Evolutionary conservation across 2,329 filamentous ascomycete genomes (phyloP).

Genomic region (Ilyonectria robusta): DNA sequence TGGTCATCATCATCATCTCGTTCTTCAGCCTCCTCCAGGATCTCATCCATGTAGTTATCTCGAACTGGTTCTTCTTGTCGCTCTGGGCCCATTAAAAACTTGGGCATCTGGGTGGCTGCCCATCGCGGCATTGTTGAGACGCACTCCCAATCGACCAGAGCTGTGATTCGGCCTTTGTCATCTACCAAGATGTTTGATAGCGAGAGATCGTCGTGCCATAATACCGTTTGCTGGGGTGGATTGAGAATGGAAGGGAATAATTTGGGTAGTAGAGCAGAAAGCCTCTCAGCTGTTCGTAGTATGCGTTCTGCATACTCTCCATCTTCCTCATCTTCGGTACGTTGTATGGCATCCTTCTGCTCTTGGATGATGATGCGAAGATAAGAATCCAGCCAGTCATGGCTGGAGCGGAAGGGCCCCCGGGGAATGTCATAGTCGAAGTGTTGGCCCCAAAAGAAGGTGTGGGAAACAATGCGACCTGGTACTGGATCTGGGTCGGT

Average conservation of each 20-base stretch:
- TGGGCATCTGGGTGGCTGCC: conserved; percentile 51
- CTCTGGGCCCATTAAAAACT: conserved; percentile 50
- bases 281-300: conserved; percentile 43
- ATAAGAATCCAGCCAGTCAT: conserved; percentile 55
- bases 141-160: conserved; percentile 60
- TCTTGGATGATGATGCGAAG: conserved; percentile 50
- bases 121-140: conserved; percentile 58
- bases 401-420: conserved; percentile 55
- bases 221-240: conserved; percentile 48
- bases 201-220: conserved; percentile 56
- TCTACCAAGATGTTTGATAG: conserved; percentile 59
- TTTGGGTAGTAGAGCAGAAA: conserved; percentile 50
- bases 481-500: conserved; percentile 17
- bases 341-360: conserved; percentile 40
- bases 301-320: conserved; percentile 50
- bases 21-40: conserved; percentile 23
- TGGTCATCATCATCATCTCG: conserved; percentile 36
- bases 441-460: conserved; percentile 53
- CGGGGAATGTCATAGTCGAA: conserved; percentile 51
- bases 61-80: conserved; percentile 52
- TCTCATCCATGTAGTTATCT: conserved; percentile 49
- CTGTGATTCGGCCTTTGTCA: conserved; percentile 52
- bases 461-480: conserved; percentile 49
- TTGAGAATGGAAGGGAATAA: conserved; percentile 48
- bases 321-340: conserved; percentile 48